Conservation (phyloP, 371 early-diverging fungal genomes). For the Catenaria anguillulae region DNA sequence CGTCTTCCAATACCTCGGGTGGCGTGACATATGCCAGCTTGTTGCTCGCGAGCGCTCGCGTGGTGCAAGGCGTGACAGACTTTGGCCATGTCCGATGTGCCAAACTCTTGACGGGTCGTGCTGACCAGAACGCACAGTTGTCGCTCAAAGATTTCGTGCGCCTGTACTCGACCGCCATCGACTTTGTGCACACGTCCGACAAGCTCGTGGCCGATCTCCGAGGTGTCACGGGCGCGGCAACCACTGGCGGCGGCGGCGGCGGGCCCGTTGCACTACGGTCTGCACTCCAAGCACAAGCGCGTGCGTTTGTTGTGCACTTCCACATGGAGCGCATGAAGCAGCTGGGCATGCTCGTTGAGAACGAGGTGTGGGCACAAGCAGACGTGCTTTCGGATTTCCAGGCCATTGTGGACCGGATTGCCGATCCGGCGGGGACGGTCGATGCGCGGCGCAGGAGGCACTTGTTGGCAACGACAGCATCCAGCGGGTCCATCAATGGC, state of each 20-base stretch:
- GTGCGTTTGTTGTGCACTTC: constrained; percentile 71
- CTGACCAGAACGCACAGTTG: constrained; percentile 75
- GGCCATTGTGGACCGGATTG: constrained; percentile 55
- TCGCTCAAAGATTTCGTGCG: constrained; percentile 73
- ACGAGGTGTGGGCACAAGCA: constrained; percentile 85
- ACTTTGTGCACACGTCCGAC: constrained; percentile 37
- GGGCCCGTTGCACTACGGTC: background rate
- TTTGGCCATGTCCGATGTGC: constrained; percentile 72
- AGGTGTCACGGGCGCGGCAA: background rate
- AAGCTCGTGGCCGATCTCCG: background rate
- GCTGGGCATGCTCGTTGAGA: constrained; percentile 70
- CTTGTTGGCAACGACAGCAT: background rate
- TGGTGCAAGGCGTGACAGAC: constrained; percentile 57
- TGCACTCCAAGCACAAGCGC: constrained; percentile 34
- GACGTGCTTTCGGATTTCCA: constrained; percentile 87
- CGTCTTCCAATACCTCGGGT: too few relatives aligned
- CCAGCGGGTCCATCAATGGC: background rate
- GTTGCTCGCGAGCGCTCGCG: background rate
- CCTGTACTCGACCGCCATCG: constrained; percentile 53
- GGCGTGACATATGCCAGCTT: background rate
- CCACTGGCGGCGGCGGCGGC: background rate
- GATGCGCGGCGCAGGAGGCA: background rate
- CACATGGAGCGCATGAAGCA: constrained; percentile 80
- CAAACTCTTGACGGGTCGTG: constrained; percentile 63
- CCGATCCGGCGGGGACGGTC: constrained; percentile 12